Conservation (phyloP, 305 asterid genomes). For the Solanum aculeatissimum region DNA sequence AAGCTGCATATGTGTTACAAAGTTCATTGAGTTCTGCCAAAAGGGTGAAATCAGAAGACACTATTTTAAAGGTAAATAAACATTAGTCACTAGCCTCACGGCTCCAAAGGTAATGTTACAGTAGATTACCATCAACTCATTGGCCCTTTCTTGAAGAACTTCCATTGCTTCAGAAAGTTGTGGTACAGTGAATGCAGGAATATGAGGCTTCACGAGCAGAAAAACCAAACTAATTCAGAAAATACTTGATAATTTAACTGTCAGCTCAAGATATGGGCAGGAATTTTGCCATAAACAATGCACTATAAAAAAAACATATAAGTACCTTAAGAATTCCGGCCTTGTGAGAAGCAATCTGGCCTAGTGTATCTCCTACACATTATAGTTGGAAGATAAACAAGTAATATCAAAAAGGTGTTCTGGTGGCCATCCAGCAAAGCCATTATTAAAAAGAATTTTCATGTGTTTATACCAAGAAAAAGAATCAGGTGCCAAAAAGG, state of each 20-base stretch:
- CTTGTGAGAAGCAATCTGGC: slow-evolving; percentile 76
- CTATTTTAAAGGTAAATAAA: neutral
- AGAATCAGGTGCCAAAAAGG: neutral
- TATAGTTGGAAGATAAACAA: neutral
- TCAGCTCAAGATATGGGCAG: slow-evolving; percentile 13
- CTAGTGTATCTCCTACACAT: slow-evolving; percentile 61
- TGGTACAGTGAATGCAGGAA: slow-evolving; percentile 81
- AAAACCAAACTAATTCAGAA: slow-evolving; percentile 42
- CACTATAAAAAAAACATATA: slow-evolving; percentile 2
- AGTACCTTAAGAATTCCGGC: slow-evolving; percentile 88
- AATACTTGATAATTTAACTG: slow-evolving; percentile 31
- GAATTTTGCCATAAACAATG: slow-evolving; percentile 11
- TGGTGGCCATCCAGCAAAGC: neutral
- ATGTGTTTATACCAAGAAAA: neutral
- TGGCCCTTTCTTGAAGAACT: slow-evolving; percentile 56
- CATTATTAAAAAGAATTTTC: neutral
- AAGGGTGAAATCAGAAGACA: neutral
- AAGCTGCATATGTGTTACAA: neutral
- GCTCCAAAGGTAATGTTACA: neutral
- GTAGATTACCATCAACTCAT: slow-evolving; percentile 38
- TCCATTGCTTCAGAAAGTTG: slow-evolving; percentile 84
- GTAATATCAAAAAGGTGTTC: neutral
- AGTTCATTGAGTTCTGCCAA: neutral
- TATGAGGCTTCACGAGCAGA: slow-evolving; percentile 62
- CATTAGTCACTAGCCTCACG: neutral